A percentile compares a stretch with the other conserved stretches of the same genome.
These are phyloP conservation scores for Picea mariana DNA, from an alignment of 83 land plant genomes.

Conservation along the genomic window DNA sequence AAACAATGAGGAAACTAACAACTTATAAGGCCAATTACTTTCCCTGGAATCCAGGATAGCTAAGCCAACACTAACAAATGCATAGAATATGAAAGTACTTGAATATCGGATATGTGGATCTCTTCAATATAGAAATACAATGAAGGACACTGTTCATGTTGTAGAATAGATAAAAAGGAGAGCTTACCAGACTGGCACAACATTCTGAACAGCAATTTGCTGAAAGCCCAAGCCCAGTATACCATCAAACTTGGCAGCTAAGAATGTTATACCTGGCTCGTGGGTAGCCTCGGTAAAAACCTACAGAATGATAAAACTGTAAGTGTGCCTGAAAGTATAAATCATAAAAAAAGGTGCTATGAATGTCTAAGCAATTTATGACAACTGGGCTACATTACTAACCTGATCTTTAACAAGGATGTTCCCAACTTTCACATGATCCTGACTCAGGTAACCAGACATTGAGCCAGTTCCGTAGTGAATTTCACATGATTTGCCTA, in stretches of 20 bases:
- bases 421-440: slow-evolving; percentile 70
- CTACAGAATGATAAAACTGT: slow-evolving; percentile 24
- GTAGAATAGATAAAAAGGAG: too few species aligned
- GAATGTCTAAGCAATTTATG: neutral
- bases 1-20: neutral
- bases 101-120: neutral
- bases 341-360: neutral
- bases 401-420: slow-evolving; percentile 76
- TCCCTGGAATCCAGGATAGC: neutral
- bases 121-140: neutral
- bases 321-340: too few species aligned
- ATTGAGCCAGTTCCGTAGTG: slow-evolving; percentile 81
- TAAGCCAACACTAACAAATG: neutral
- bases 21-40: neutral
- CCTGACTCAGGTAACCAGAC: slow-evolving; percentile 80
- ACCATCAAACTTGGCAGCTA: slow-evolving; percentile 81
- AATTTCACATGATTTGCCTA: slow-evolving; percentile 69
- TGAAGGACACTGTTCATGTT: too few species aligned
- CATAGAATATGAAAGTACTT: neutral
- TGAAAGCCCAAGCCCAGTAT: slow-evolving; percentile 85
- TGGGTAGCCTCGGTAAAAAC: slow-evolving; percentile 74
- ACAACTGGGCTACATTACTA: neutral
- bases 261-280: slow-evolving; percentile 67
- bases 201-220: slow-evolving; percentile 64
- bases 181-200: slow-evolving; percentile 68